These are phyloP conservation scores for Phanerochaete sordida DNA, from an alignment of 768 basidiomycete species.

Conservation along the genomic window DNA sequence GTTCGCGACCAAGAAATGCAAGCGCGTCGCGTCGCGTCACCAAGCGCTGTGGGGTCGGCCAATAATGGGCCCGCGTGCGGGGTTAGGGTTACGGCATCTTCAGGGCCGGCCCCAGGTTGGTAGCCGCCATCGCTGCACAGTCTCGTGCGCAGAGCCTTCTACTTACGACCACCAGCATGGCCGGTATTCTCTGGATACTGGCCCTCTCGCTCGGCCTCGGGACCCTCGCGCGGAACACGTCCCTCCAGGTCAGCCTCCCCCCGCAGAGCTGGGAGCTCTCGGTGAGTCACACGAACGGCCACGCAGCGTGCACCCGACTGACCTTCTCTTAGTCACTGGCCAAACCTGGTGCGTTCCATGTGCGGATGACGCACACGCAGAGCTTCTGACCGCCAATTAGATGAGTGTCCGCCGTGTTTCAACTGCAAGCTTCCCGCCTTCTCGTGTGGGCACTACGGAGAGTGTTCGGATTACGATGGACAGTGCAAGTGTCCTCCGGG, in stretches of 20 bases:
- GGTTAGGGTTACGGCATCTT: constrained; percentile 1
- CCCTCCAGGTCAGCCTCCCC: neutral
- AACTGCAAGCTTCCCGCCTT: constrained; percentile 93
- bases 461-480: constrained; percentile 89
- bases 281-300: neutral
- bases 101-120: neutral
- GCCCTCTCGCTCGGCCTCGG: neutral
- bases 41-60: too few relatives aligned
- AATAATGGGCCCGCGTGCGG: too few relatives aligned
- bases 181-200: neutral
- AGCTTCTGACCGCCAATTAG: constrained; percentile 25
- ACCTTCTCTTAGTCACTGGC: constrained; percentile 2
- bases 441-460: constrained; percentile 88
- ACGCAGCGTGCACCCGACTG: neutral
- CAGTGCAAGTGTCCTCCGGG: constrained; percentile 96
- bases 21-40: too few relatives aligned
- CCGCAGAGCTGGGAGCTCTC: constrained; percentile 5
- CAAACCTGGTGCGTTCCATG: neutral
- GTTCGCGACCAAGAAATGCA: too few relatives aligned
- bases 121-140: neutral
- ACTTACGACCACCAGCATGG: neutral
- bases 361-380: too few relatives aligned
- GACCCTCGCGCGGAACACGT: neutral
- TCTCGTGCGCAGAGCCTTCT: neutral
- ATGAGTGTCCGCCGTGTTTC: constrained; percentile 83